These are phyloP conservation scores for Beauveria brongniartii DNA, from an alignment of 2,329 filamentous ascomycete genomes.

Conservation along the genomic window DNA sequence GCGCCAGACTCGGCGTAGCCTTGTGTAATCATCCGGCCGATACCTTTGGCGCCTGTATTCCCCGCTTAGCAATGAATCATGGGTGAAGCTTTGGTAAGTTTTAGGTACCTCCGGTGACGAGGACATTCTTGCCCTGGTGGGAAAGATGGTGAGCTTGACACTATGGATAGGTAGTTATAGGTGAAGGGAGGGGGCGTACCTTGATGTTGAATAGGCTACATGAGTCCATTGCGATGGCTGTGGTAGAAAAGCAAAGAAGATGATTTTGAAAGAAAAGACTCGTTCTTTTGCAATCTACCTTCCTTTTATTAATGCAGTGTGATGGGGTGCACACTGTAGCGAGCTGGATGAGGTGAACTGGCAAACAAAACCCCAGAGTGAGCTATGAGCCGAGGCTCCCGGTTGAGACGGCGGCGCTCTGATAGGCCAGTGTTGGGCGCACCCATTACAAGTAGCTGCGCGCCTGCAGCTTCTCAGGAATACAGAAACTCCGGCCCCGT, in stretches of 20 bases:
- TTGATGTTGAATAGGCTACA: constrained; percentile 49
- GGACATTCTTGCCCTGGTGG: constrained; percentile 47
- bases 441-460: not conserved
- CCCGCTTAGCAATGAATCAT: not conserved
- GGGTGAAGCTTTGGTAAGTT: not conserved
- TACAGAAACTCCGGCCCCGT: no score
- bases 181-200: constrained; percentile 28
- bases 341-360: not conserved
- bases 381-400: not conserved
- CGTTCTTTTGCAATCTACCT: not conserved
- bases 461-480: not conserved
- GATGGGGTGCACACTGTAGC: no score
- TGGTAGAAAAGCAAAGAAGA: not conserved
- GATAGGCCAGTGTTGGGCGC: not conserved
- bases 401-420: not conserved
- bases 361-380: not conserved
- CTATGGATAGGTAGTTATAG: not conserved
- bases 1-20: constrained; percentile 58
- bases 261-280: not conserved
- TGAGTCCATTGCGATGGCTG: not conserved
- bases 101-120: constrained; percentile 42
- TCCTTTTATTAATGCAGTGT: not conserved
- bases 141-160: not conserved
- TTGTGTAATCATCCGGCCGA: constrained; percentile 60
- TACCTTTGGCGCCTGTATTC: constrained; percentile 43